phyloP scores from a whole-genome alignment of 108 stramenopile genomes.

The Skeletonema potamos region DNA sequence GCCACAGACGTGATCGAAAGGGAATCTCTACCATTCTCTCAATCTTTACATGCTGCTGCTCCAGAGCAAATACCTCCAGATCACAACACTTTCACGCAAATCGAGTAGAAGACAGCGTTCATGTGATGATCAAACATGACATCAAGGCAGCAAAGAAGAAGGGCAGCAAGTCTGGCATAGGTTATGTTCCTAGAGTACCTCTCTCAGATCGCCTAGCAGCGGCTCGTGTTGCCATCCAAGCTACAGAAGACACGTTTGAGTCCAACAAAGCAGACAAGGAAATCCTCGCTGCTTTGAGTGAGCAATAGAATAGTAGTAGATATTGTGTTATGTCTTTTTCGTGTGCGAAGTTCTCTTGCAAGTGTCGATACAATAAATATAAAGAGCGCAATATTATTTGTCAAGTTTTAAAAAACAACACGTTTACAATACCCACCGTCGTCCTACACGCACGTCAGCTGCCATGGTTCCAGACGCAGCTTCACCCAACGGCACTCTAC shows the following conservation, averaged over 20 bases:
- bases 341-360: background rate
- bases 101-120: conserved; percentile 5
- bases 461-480: conserved; percentile 20
- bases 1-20: background rate
- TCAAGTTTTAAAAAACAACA: no score
- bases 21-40: background rate
- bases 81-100: background rate
- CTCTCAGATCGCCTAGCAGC: background rate
- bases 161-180: background rate
- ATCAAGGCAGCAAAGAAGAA: conserved; percentile 1
- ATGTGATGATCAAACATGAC: conserved; percentile 38
- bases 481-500: conserved; percentile 34
- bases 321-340: background rate
- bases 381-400: background rate
- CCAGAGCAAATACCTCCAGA: background rate
- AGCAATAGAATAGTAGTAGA: background rate
- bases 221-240: conserved; percentile 2
- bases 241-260: background rate
- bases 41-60: background rate
- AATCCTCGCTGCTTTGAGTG: background rate
- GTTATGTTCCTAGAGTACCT: conserved; percentile 11
- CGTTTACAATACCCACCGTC: conserved; percentile 37
- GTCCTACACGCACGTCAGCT: conserved; percentile 38
- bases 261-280: background rate
- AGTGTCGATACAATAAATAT: no score